A percentile compares a stretch with the other conserved stretches of the same genome.
Conservation (phyloP, 2,329 filamentous ascomycete species). For the Elsinoe batatas region DNA sequence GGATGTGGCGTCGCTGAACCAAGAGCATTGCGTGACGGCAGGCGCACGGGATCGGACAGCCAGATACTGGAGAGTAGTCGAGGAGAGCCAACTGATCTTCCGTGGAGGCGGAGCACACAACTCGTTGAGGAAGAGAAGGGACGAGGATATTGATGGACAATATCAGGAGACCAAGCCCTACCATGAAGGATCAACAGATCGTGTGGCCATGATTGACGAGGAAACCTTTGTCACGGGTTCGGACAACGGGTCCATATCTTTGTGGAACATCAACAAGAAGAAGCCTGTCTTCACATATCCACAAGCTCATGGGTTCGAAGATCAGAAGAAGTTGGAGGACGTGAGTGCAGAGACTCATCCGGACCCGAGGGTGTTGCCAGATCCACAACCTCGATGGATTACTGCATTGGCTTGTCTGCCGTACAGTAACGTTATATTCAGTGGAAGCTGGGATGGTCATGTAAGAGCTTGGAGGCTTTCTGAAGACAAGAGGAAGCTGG, state of each 20-base stretch:
- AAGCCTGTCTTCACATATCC: constrained; percentile 76
- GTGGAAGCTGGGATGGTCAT: constrained; percentile 88
- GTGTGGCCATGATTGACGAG: constrained; percentile 80
- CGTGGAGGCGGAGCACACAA: constrained; percentile 57
- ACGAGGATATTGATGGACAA: constrained; percentile 26
- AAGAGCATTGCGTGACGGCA: constrained; percentile 84
- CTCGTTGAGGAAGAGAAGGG: constrained; percentile 36
- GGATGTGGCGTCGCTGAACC: constrained; percentile 69
- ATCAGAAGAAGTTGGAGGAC: constrained; percentile 54
- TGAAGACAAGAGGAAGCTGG: constrained; percentile 70
- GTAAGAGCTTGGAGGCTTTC: constrained; percentile 77
- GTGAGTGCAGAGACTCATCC: constrained; percentile 57
- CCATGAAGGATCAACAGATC: constrained; percentile 78
- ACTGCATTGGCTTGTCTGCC: constrained; percentile 80
- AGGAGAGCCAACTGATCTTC: constrained; percentile 93
- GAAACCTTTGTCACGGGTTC: constrained; percentile 86
- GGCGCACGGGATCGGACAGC: constrained; percentile 87
- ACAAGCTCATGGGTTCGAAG: constrained; percentile 77
- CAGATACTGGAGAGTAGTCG: constrained; percentile 87
- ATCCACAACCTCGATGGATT: constrained; percentile 63
- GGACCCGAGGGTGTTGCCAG: constrained; percentile 45
- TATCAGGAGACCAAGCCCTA: constrained; percentile 37
- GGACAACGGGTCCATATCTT: constrained; percentile 75
- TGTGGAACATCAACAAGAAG: constrained; percentile 91
- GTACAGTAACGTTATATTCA: constrained; percentile 82